Evolutionary conservation across 129 eudicot genomes (phyloP).

Genomic region (sunflower (Helianthus annuus)): HanXRQr2.0-SUNRISE NC_035449.2:69743369-69743868

Average conservation of each 20-base stretch:
- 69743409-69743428: too few species aligned
- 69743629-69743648: constrained; percentile 5
- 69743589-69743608: constrained; percentile 12
- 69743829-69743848: constrained; percentile 46
- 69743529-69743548: background rate
- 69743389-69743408: too few species aligned
- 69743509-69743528: background rate
- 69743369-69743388: too few species aligned
- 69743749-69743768: background rate
- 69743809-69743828: constrained; percentile 37
- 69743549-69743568: constrained; percentile 15
- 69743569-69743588: constrained; percentile 10
- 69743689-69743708: constrained; percentile 21
- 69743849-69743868: constrained; percentile 45
- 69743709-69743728: constrained; percentile 19
- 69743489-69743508: too few species aligned
- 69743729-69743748: constrained; percentile 1
- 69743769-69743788: background rate
- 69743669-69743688: constrained; percentile 11
- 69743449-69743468: too few species aligned
- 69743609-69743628: constrained; percentile 21
- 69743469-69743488: too few species aligned
- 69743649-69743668: constrained; percentile 20
- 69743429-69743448: too few species aligned
- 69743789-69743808: constrained; percentile 42